phyloP scores from a whole-genome alignment of 1,284 basidiomycete genomes.

The Tausonia pullulans region DNA sequence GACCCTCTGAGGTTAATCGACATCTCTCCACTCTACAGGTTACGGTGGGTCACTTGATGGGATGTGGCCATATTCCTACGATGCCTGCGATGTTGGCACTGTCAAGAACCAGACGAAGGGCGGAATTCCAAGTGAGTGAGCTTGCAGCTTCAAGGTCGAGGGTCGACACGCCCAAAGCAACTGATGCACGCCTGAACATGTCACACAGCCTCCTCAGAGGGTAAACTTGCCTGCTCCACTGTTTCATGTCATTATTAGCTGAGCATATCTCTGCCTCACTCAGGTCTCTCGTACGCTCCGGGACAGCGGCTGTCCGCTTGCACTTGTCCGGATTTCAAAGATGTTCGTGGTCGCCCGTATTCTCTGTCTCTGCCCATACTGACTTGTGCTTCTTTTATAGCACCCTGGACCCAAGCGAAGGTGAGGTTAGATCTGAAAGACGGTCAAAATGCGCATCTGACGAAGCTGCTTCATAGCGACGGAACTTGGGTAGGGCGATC shows the following conservation, averaged over 20 bases:
- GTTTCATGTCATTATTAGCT: slow-evolving; percentile 4
- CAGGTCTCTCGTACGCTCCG: too few relatives aligned
- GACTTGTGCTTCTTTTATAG: too few relatives aligned
- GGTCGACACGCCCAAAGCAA: slow-evolving; percentile 39
- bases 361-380: too few relatives aligned
- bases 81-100: slow-evolving; percentile 53
- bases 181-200: not conserved
- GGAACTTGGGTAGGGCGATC: slow-evolving; percentile 34
- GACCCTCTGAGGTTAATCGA: too few relatives aligned
- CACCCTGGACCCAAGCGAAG: slow-evolving; percentile 31
- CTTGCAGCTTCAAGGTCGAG: slow-evolving; percentile 41
- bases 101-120: slow-evolving; percentile 58
- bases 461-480: slow-evolving; percentile 15
- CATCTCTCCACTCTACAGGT: not conserved
- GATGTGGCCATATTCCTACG: slow-evolving; percentile 55
- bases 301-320: too few relatives aligned
- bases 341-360: too few relatives aligned
- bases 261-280: too few relatives aligned
- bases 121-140: slow-evolving; percentile 22
- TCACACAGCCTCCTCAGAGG: slow-evolving; percentile 45
- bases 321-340: too few relatives aligned
- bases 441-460: too few relatives aligned
- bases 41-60: slow-evolving; percentile 44
- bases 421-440: too few relatives aligned
- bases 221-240: slow-evolving; percentile 65